These are phyloP conservation scores for Kazachstania sp. DNA, from an alignment of 1,139 yeast genomes.

Conservation along the genomic window DNA sequence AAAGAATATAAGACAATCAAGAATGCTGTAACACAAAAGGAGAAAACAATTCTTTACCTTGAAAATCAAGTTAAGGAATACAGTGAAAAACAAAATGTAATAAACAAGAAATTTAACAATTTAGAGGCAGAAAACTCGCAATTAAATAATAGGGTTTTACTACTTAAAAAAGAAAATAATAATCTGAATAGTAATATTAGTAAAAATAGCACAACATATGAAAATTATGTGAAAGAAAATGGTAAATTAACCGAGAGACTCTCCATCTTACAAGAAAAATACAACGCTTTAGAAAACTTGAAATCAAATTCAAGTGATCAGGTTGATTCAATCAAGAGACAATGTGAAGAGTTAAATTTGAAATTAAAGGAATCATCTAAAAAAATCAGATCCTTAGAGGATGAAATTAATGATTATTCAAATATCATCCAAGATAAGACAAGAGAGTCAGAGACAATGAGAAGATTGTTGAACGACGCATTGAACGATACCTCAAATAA, in stretches of 20 bases:
- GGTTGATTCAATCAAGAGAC: conserved; percentile 53
- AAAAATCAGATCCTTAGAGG: conserved; percentile 62
- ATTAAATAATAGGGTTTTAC: conserved; percentile 25
- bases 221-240: conserved; percentile 44
- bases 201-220: conserved; percentile 38
- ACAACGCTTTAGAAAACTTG: conserved; percentile 40
- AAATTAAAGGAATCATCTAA: conserved; percentile 56
- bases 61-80: conserved; percentile 37
- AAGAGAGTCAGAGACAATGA: conserved; percentile 65
- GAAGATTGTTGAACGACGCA: conserved; percentile 58
- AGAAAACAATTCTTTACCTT: conserved; percentile 40
- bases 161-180: conserved; percentile 33
- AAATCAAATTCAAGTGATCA: conserved; percentile 46
- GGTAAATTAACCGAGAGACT: conserved; percentile 44
- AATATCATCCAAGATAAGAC: conserved; percentile 69
- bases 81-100: conserved; percentile 25
- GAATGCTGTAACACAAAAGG: conserved; percentile 35
- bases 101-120: conserved; percentile 16
- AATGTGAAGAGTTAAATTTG: conserved; percentile 68
- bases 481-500: conserved; percentile 51
- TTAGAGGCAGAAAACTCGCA: conserved; percentile 26
- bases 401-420: conserved; percentile 69
- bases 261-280: conserved; percentile 44
- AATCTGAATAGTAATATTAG: conserved; percentile 36
- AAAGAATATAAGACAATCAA: conserved; percentile 16